Evolutionary conservation across 1,284 basidiomycete genomes (phyloP), one percentile per base, ranked within the genome.

Genomic region (Porogramme epimiltina): DNA sequence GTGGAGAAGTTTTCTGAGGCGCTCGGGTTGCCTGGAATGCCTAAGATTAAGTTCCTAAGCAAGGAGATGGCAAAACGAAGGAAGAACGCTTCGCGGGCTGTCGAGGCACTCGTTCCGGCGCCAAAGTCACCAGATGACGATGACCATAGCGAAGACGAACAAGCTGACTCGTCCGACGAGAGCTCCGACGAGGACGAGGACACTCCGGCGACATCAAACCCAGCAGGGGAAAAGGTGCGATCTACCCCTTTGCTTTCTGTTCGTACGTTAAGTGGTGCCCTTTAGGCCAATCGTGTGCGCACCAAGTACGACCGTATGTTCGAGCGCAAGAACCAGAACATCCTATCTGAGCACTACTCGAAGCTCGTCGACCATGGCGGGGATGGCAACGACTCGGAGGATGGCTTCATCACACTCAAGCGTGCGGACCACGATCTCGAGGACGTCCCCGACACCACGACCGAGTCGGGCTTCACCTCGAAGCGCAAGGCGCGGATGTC

Each of bases 221-320:
- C 38, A 5, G 4, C 49, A n/a, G n/a, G n/a, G 3, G 49, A 54
- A 22, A 52, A 58, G 52, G 56, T 58, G 11, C 18, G 47, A 43
- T 3, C 18, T n/a, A 13, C 10, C 2, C 26, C 20, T 2, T 4
- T 31, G 6, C 36, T 23, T n/a, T 18, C 34, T n/a, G 10, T 8
- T 31, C 28, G n/a, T 37, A 18, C 18, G 8, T 42, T 40, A 16
- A 15, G 13, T 25, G 23, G 33, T 24, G 22, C n/a, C 10, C 3
- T 2, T 16, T 22, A 65, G 64, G 20, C 63, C 5, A 54, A 37
- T n/a, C 60, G 66, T 20, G 89, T 95, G 0, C 82, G 92, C 50
- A 98, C 97, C 4, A 98, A 97, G 73, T 98, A 98, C 70, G 97
- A 99, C 70, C 85, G 94, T 47, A 98, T 99, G 93, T 99, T 99